Evolutionary conservation across 2,329 filamentous ascomycete species (phyloP).

Genomic region (Didymella lethalis): DNA sequence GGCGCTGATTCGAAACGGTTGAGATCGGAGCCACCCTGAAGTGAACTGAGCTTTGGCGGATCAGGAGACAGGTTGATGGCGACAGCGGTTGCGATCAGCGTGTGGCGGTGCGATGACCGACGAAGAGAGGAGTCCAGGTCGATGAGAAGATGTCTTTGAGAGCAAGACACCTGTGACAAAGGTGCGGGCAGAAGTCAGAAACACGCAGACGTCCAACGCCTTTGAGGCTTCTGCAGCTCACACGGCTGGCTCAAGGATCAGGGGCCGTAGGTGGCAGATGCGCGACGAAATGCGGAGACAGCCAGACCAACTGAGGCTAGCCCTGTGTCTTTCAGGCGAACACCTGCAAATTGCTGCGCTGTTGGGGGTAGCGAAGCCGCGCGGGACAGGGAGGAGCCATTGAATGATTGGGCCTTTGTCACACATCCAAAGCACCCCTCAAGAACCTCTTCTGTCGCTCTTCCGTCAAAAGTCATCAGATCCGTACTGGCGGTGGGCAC

Average conservation of each 20-base stretch:
- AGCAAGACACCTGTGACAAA: constrained; percentile 47
- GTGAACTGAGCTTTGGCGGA: constrained; percentile 35
- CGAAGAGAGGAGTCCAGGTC: constrained; percentile 30
- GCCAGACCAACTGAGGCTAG: constrained; percentile 50
- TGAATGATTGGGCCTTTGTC: constrained; percentile 43
- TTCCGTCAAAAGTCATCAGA: constrained; percentile 33
- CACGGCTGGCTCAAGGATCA: constrained; percentile 50
- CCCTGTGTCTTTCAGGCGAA: constrained; percentile 50
- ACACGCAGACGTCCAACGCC: constrained; percentile 48
- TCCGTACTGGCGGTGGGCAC: constrained; percentile 31
- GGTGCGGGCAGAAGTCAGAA: constrained; percentile 44
- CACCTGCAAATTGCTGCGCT: constrained; percentile 50
- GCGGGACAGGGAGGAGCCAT: constrained; percentile 39
- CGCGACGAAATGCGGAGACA: constrained; percentile 53
- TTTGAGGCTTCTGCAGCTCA: constrained; percentile 53
- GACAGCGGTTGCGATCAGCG: constrained; percentile 34
- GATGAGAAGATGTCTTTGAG: constrained; percentile 33
- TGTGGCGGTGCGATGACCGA: constrained; percentile 32
- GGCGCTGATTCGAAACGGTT: constrained; percentile 46
- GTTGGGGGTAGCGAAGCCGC: constrained; percentile 46
- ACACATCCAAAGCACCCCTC: constrained; percentile 41
- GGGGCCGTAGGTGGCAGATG: constrained; percentile 51
- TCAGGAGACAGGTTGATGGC: constrained; percentile 31
- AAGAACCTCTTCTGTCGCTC: constrained; percentile 31
- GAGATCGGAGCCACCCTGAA: constrained; percentile 36